Conservation (phyloP, 2,329 filamentous ascomycete genomes). For the Ophiostoma fasciatum region DNA sequence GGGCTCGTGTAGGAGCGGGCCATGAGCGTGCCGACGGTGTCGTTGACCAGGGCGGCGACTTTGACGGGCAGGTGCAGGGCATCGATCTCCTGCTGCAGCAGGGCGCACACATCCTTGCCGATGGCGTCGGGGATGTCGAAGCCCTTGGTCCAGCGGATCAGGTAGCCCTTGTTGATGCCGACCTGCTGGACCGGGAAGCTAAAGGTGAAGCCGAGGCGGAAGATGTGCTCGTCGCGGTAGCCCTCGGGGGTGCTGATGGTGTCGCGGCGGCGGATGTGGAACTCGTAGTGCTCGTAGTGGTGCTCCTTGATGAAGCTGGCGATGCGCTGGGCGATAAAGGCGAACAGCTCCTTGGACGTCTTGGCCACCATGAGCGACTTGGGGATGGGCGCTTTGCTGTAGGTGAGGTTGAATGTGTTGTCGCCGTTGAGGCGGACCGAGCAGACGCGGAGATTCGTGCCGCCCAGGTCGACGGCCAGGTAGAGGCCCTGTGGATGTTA, state of each 20-base stretch:
- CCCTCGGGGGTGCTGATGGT: constrained; percentile 43
- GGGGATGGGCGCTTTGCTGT: constrained; percentile 84
- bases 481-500: constrained; percentile 57
- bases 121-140: constrained; percentile 93
- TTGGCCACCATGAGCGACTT: constrained; percentile 80
- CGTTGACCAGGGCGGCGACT: constrained; percentile 93
- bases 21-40: constrained; percentile 96
- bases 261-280: constrained; percentile 49
- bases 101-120: constrained; percentile 83
- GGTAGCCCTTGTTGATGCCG: constrained; percentile 84
- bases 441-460: constrained; percentile 97
- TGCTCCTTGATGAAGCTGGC: constrained; percentile 75
- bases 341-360: constrained; percentile 74
- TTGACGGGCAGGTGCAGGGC: constrained; percentile 72
- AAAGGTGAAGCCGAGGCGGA: constrained; percentile 96
- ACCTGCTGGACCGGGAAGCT: constrained; percentile 91
- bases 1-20: constrained; percentile 89
- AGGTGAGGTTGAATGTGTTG: constrained; percentile 85
- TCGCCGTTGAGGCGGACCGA: constrained; percentile 88
- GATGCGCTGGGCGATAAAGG: constrained; percentile 86
- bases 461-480: constrained; percentile 92
- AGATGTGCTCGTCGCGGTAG: constrained; percentile 59
- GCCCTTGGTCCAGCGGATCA: constrained; percentile 97
- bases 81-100: constrained; percentile 84
- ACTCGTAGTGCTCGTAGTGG: constrained; percentile 74